Base-by-base conservation (phyloP, 2,329 filamentous ascomycete species). In the Colletotrichum aenigma region DNA sequence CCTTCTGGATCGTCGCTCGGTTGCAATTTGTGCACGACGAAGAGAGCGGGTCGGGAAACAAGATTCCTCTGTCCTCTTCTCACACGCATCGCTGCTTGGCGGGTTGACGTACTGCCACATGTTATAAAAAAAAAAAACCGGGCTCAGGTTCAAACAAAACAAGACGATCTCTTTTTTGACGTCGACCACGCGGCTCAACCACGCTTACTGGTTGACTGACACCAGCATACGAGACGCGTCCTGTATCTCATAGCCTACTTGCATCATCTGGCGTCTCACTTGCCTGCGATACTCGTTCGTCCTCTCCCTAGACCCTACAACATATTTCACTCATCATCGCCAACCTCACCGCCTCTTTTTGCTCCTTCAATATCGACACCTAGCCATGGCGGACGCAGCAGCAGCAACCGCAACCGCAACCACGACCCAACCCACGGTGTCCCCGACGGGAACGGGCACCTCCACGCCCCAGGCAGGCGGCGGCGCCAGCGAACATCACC, bases 391-490 rank as follows among this genome's bases (percentile, higher is more conserved):
- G 48, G 71, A 75, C 52, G 36, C 60, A 36, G 21, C 60, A 52
- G n/a, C 43, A 12, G 12, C 43, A 52, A 21, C 43, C 3, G n/a
- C 38, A n/a, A 21, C 43, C n/a, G 12, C 43, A 52, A 21, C 43
- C n/a, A 21, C 43, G 43, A 18, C 71, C 12, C 60, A 64, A 55
- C 43, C 74, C 12, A 38, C 60, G 28, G 30, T 61, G 43, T 12
- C 65, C 8, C 60, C 56, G 32, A 43, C 74, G 26, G 30, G 28
- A 12, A 34, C 60, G 28, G 58, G 30, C 64, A 55, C 70, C 15
- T 28, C 71, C 52, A 21, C 30, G 4, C 73, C 60, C 8, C 87
- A 88, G 76, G 88, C 88, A 13, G 89, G 88, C 72, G 89, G 88
- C 76, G 88, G 88, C 56, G 85, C 86, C 34, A 86, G 85, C 78